phyloP scores from a whole-genome alignment of 2,329 filamentous ascomycete species.

The Ambrosiella xylebori region DNA sequence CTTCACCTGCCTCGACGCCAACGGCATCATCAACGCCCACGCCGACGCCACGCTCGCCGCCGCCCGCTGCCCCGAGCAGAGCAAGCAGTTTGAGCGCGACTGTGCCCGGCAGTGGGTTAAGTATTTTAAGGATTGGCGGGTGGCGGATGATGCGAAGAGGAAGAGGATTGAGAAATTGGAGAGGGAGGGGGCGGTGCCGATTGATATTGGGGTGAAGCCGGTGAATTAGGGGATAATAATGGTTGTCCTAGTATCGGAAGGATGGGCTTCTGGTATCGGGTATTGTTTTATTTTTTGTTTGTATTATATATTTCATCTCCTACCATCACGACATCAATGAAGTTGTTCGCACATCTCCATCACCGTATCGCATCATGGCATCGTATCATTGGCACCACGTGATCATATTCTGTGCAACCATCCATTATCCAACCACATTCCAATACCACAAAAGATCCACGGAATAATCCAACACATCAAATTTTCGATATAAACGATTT shows the following conservation, averaged over 20 bases:
- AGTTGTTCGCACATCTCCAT: not conserved
- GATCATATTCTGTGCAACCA: too few relatives aligned
- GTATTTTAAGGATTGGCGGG: constrained; percentile 93
- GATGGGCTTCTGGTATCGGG: not conserved
- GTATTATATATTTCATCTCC: not conserved
- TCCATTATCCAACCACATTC: too few relatives aligned
- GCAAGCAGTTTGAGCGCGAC: constrained; percentile 55
- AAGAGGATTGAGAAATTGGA: constrained; percentile 59
- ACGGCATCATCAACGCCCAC: constrained; percentile 56
- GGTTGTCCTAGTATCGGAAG: not conserved
- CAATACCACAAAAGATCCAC: too few relatives aligned
- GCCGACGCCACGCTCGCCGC: constrained; percentile 22
- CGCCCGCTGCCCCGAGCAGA: constrained; percentile 24
- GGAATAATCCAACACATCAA: too few relatives aligned
- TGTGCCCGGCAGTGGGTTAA: constrained; percentile 90
- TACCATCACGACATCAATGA: too few relatives aligned
- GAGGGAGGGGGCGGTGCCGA: constrained; percentile 44
- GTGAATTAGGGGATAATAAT: constrained; percentile 3
- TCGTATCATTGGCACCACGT: too few relatives aligned
- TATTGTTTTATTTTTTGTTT: not conserved
- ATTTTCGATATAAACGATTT: too few relatives aligned
- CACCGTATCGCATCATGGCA: too few relatives aligned
- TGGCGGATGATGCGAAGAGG: constrained; percentile 80
- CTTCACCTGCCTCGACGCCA: constrained; percentile 70
- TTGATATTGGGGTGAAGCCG: constrained; percentile 7